A percentile compares a stretch with the other conserved stretches of the same genome.
Conservation (phyloP, 768 basidiomycete genomes). For the Boletus patriciae region DNA sequence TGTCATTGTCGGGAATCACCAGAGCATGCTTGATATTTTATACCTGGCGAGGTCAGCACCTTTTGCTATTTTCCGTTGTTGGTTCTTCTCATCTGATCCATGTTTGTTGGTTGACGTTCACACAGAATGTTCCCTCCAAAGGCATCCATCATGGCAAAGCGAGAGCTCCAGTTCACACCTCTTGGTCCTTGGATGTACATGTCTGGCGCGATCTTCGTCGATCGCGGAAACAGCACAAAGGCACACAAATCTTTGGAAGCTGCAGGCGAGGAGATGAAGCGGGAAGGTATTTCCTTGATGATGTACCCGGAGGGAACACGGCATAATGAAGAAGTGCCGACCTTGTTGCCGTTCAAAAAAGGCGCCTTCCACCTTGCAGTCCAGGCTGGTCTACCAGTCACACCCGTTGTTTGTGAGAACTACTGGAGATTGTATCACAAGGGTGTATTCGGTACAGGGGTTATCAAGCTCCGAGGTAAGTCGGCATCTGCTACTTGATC, state of each 20-base stretch:
- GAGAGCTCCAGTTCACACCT: constrained; percentile 81
- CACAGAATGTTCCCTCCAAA: constrained; percentile 76
- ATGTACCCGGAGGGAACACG: constrained; percentile 98
- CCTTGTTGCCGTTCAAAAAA: constrained; percentile 90
- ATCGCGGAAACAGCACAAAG: constrained; percentile 74
- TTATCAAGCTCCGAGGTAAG: constrained; percentile 74
- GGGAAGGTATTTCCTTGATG: constrained; percentile 72
- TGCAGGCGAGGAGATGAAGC: constrained; percentile 80
- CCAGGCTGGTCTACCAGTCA: constrained; percentile 85
- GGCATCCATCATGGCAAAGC: constrained; percentile 91
- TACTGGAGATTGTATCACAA: constrained; percentile 86
- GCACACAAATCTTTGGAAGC: constrained; percentile 75
- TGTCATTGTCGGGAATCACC: constrained; percentile 86
- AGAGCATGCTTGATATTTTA: constrained; percentile 88
- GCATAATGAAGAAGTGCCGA: constrained; percentile 60
- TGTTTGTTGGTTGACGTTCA: constrained; percentile 5
- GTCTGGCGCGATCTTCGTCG: constrained; percentile 88
- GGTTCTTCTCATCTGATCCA: constrained; percentile 4
- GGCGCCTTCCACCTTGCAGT: constrained; percentile 97
- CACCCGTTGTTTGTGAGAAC: constrained; percentile 91
- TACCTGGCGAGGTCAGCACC: constrained; percentile 69
- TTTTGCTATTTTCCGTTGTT: constrained; percentile 15
- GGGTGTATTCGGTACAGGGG: constrained; percentile 73
- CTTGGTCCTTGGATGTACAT: constrained; percentile 90
- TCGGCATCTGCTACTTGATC: background rate